Percentiles rank a stretch among this genome's conserved stretches.
These are phyloP conservation scores for Penicillium capsulatum DNA, from an alignment of 2,329 filamentous ascomycete genomes.

Conservation along the genomic window DNA sequence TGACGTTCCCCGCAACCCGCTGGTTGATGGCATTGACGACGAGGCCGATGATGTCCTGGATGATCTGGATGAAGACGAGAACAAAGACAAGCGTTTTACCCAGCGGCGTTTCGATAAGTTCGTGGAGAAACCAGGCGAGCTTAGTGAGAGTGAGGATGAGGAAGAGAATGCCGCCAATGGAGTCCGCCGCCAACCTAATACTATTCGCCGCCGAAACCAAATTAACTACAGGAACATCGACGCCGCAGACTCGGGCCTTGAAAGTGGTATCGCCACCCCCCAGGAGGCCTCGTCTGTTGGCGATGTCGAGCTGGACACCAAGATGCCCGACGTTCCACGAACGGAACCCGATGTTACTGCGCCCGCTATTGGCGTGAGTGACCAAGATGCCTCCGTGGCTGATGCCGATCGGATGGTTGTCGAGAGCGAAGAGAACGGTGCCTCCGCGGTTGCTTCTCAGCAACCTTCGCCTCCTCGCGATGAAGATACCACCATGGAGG, in stretches of 20 bases:
- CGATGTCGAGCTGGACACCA: conserved; percentile 43
- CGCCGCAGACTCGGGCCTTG: conserved; percentile 50
- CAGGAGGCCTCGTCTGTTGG: conserved; percentile 41
- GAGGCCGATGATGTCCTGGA: conserved; percentile 63
- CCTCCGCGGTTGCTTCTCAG: conserved; percentile 29
- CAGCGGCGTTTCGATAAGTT: conserved; percentile 78
- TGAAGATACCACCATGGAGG: conserved; percentile 41
- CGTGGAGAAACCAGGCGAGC: conserved; percentile 71
- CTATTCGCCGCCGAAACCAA: conserved; percentile 53
- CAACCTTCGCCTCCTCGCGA: conserved; percentile 30
- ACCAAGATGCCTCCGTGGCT: conserved; percentile 30
- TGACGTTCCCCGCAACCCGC: conserved; percentile 56
- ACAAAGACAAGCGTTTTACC: conserved; percentile 77
- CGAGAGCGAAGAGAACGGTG: conserved; percentile 29
- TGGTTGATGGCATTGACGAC: conserved; percentile 56
- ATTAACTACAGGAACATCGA: conserved; percentile 59
- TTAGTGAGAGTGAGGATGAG: conserved; percentile 86
- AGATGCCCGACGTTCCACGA: conserved; percentile 39
- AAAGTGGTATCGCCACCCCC: conserved; percentile 50
- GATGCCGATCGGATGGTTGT: conserved; percentile 32
- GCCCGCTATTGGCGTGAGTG: conserved; percentile 28
- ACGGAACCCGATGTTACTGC: conserved; percentile 34
- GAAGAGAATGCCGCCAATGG: conserved; percentile 68
- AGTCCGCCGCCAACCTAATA: conserved; percentile 54
- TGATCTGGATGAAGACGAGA: conserved; percentile 76